Evolutionary conservation across 345 rosid species (phyloP).

Genomic region (Excoecaria agallocha): DNA sequence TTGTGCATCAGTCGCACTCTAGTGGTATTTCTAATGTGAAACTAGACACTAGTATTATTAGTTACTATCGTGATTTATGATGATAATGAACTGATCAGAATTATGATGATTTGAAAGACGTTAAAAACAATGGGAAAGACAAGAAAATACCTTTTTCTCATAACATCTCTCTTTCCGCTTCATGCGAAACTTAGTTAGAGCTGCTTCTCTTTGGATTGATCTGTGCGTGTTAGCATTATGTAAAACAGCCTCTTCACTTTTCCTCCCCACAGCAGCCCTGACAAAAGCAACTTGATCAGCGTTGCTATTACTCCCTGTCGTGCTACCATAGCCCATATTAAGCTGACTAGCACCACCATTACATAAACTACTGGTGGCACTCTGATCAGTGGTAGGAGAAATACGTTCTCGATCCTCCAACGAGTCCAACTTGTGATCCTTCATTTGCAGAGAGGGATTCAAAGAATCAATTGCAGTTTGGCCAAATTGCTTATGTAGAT

Average conservation of each 20-base stretch:
- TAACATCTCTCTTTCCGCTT: slow-evolving; percentile 95
- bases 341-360: slow-evolving; percentile 45
- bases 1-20: background rate
- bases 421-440: slow-evolving; percentile 32
- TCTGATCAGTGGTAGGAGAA: slow-evolving; percentile 56
- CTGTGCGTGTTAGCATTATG: slow-evolving; percentile 40
- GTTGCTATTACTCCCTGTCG: slow-evolving; percentile 49
- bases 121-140: background rate
- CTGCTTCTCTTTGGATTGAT: slow-evolving; percentile 79
- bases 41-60: background rate
- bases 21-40: background rate
- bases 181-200: slow-evolving; percentile 77
- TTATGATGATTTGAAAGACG: no score
- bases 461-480: slow-evolving; percentile 38
- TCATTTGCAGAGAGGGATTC: slow-evolving; percentile 30
- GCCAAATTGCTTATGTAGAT: slow-evolving; percentile 37
- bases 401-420: slow-evolving; percentile 53
- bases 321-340: slow-evolving; percentile 48
- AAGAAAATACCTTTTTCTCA: slow-evolving; percentile 69
- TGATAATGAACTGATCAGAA: background rate
- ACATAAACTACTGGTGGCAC: slow-evolving; percentile 61
- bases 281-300: slow-evolving; percentile 37
- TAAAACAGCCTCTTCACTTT: slow-evolving; percentile 41
- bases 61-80: background rate
- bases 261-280: slow-evolving; percentile 49